Evolutionary conservation across 1,284 basidiomycete genomes (phyloP).

Genomic region (Tilletia horrida): DNA sequence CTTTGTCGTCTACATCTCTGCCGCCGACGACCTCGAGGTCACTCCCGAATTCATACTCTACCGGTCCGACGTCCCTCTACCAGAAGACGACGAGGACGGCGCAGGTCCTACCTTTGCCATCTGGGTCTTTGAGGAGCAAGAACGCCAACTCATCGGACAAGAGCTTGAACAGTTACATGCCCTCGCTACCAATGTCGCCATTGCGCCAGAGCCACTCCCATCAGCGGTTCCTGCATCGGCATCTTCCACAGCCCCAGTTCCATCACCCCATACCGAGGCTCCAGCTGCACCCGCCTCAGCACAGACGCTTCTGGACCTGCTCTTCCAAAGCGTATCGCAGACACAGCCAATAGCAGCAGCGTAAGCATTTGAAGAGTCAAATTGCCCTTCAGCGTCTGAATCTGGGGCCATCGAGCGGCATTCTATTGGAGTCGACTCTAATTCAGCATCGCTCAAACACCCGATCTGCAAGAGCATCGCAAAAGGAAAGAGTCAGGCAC

Average conservation of each 20-base stretch:
- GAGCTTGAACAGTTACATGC: slow-evolving; percentile 13
- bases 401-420: too few species aligned
- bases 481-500: neutral
- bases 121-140: slow-evolving; percentile 15
- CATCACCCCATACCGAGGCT: neutral
- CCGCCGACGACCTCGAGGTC: slow-evolving; percentile 72
- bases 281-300: neutral
- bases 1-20: slow-evolving; percentile 71
- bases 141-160: slow-evolving; percentile 7
- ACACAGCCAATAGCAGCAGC: neutral
- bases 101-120: slow-evolving; percentile 6
- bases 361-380: too few species aligned
- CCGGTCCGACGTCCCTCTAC: slow-evolving; percentile 60
- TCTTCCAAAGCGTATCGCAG: slow-evolving; percentile 6
- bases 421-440: neutral
- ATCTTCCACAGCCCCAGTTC: neutral
- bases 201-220: too few species aligned
- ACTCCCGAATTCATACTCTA: slow-evolving; percentile 67
- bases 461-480: slow-evolving; percentile 29
- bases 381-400: too few species aligned
- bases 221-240: too few species aligned
- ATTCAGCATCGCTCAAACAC: slow-evolving; percentile 52
- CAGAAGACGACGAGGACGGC: neutral
- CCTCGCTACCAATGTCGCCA: slow-evolving; percentile 1
- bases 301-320: slow-evolving; percentile 3